Evolutionary conservation across 2,329 filamentous ascomycete species (phyloP).

Genomic region (Neurospora sp.): DNA sequence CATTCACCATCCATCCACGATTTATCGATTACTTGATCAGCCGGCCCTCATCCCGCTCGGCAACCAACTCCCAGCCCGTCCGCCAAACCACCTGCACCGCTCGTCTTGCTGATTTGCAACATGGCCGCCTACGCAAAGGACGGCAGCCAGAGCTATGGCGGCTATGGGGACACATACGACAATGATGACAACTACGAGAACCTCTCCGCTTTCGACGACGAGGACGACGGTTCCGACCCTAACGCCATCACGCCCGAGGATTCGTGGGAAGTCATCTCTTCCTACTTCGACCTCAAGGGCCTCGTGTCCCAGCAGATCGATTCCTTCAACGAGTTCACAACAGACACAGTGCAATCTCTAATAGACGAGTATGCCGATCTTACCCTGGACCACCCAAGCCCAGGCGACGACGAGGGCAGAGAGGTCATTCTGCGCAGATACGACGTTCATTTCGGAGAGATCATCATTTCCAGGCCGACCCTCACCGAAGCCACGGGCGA

Average conservation of each 20-base stretch:
- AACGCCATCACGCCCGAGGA: slow-evolving; percentile 84
- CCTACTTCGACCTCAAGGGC: slow-evolving; percentile 94
- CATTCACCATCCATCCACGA: not conserved
- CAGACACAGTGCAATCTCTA: slow-evolving; percentile 87
- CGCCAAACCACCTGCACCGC: not conserved
- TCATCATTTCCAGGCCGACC: slow-evolving; percentile 80
- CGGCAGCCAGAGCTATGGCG: slow-evolving; percentile 10
- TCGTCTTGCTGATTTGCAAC: slow-evolving; percentile 2
- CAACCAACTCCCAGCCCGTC: not conserved
- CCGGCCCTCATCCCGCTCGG: not conserved
- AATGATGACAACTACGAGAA: slow-evolving; percentile 42
- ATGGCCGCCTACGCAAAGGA: slow-evolving; percentile 16
- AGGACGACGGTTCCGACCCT: slow-evolving; percentile 57
- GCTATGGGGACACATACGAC: slow-evolving; percentile 23
- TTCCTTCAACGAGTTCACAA: slow-evolving; percentile 95
- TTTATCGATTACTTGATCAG: not conserved
- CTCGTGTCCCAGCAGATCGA: slow-evolving; percentile 96
- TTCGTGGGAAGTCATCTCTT: slow-evolving; percentile 95
- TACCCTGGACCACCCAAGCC: slow-evolving; percentile 86
- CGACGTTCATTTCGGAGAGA: slow-evolving; percentile 86
- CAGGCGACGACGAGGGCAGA: slow-evolving; percentile 63
- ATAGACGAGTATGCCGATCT: slow-evolving; percentile 86
- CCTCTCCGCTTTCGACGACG: slow-evolving; percentile 55
- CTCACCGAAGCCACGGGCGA: slow-evolving; percentile 90
- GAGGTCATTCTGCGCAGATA: slow-evolving; percentile 82